Conservation (phyloP, 2,329 filamentous ascomycete genomes). For the Tolypocladium sp. region DNA sequence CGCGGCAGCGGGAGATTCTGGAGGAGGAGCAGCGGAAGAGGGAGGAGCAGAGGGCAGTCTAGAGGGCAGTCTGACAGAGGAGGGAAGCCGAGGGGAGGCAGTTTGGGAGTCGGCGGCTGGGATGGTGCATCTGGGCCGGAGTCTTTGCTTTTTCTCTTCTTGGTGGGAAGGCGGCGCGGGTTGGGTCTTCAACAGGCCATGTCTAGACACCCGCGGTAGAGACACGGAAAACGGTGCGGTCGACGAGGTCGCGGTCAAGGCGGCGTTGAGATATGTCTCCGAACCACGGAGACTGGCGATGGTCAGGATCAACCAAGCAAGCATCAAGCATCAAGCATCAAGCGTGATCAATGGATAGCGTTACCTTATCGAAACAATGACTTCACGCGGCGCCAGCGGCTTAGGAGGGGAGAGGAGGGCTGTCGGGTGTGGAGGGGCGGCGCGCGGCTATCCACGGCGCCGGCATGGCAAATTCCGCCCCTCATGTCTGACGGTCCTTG, state of each 20-base stretch:
- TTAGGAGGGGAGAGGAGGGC: neutral
- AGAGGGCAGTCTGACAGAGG: no score
- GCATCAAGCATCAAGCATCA: neutral
- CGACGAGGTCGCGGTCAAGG: neutral
- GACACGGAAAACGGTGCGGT: neutral
- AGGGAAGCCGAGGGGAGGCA: no score
- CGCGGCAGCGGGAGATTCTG: slow-evolving; percentile 50
- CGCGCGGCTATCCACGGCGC: neutral
- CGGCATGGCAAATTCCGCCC: neutral
- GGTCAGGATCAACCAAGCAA: no score
- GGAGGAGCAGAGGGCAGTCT: slow-evolving; percentile 27
- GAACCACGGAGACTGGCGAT: neutral
- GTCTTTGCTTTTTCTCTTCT: neutral
- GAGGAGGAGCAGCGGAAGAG: slow-evolving; percentile 47
- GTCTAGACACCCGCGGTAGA: neutral
- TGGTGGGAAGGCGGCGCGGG: neutral
- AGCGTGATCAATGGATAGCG: neutral
- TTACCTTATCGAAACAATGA: neutral
- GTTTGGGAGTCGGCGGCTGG: neutral
- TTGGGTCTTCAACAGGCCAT: neutral
- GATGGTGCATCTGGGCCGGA: neutral
- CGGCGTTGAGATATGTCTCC: neutral
- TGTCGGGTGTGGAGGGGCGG: neutral
- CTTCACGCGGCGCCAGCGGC: neutral
- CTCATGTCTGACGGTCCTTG: no score